A percentile compares a stretch with the other conserved stretches of the same genome.
Conservation (phyloP, 2,329 filamentous ascomycete genomes). For the Geosmithia morbida region DNA sequence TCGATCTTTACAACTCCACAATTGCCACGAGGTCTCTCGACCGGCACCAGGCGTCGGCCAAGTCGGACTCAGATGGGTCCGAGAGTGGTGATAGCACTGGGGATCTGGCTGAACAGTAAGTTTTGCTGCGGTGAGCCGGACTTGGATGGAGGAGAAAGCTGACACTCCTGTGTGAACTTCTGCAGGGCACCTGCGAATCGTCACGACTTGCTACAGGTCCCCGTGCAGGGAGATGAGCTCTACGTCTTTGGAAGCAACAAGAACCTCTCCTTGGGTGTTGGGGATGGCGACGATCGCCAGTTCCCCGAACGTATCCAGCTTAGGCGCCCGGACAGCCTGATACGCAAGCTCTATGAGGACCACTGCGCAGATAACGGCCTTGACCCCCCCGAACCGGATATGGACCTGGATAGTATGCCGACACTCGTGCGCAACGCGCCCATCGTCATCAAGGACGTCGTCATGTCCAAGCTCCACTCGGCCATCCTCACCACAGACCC, state of each 20-base stretch:
- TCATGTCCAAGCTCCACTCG: slow-evolving; percentile 83
- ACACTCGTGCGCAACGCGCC: slow-evolving; percentile 57
- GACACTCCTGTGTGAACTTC: background rate
- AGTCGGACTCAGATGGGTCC: slow-evolving; percentile 32
- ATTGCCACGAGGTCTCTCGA: slow-evolving; percentile 60
- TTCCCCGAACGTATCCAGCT: slow-evolving; percentile 75
- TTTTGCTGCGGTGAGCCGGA: slow-evolving; percentile 2
- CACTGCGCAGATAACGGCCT: slow-evolving; percentile 43
- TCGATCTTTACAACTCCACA: slow-evolving; percentile 82
- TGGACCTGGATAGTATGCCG: slow-evolving; percentile 43
- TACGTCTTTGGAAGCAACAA: slow-evolving; percentile 96
- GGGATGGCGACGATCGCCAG: slow-evolving; percentile 91
- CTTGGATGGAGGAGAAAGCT: background rate
- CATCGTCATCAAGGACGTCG: slow-evolving; percentile 64
- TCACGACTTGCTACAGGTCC: background rate
- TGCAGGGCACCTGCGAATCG: background rate
- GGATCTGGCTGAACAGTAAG: slow-evolving; percentile 14
- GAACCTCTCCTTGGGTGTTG: slow-evolving; percentile 81
- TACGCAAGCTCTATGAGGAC: slow-evolving; percentile 53
- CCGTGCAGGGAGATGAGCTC: slow-evolving; percentile 58
- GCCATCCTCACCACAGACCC: slow-evolving; percentile 79
- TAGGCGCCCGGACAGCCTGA: slow-evolving; percentile 60
- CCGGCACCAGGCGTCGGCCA: slow-evolving; percentile 14
- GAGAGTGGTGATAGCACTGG: slow-evolving; percentile 35
- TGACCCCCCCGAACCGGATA: slow-evolving; percentile 9